phyloP scores from a whole-genome alignment of 257 asterid species.

The Fraxinus excelsior region DNA sequence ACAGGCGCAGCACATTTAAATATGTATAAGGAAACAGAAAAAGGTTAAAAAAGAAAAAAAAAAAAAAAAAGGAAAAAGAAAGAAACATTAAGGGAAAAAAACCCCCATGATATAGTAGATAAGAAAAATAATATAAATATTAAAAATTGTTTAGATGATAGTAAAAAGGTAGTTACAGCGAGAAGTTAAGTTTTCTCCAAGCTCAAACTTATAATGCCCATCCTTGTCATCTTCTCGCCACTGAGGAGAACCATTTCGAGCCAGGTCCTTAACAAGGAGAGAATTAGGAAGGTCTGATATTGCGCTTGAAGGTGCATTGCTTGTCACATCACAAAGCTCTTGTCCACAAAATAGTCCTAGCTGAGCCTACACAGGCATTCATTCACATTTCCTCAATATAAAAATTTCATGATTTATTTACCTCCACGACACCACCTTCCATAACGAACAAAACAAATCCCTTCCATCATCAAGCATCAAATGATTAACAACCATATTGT shows the following conservation, averaged over 20 bases:
- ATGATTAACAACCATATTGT: neutral
- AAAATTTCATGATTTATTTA: conserved; percentile 33
- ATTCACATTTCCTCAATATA: conserved; percentile 59
- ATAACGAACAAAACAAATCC: conserved; percentile 23
- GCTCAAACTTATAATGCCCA: conserved; percentile 94
- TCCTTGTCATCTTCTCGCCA: conserved; percentile 93
- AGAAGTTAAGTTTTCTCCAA: conserved; percentile 91
- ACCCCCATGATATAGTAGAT: neutral
- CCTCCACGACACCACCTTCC: conserved; percentile 35
- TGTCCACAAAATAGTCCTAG: conserved; percentile 86
- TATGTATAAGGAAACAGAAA: neutral
- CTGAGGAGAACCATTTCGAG: conserved; percentile 86
- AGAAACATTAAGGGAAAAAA: neutral
- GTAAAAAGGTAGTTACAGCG: conserved; percentile 85
- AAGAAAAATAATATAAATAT: conserved; percentile 1
- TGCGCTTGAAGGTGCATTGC: conserved; percentile 69
- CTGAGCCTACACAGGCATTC: conserved; percentile 97
- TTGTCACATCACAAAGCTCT: conserved; percentile 79
- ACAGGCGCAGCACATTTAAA: neutral
- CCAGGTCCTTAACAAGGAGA: conserved; percentile 64
- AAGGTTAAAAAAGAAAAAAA: no score
- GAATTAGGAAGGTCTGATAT: conserved; percentile 49
- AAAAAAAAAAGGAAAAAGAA: no score
- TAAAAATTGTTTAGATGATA: conserved; percentile 35
- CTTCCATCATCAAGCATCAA: neutral